These are phyloP conservation scores for Cucumis hystrix DNA, from an alignment of 306 rosid genomes.

Conservation along the genomic window DNA sequence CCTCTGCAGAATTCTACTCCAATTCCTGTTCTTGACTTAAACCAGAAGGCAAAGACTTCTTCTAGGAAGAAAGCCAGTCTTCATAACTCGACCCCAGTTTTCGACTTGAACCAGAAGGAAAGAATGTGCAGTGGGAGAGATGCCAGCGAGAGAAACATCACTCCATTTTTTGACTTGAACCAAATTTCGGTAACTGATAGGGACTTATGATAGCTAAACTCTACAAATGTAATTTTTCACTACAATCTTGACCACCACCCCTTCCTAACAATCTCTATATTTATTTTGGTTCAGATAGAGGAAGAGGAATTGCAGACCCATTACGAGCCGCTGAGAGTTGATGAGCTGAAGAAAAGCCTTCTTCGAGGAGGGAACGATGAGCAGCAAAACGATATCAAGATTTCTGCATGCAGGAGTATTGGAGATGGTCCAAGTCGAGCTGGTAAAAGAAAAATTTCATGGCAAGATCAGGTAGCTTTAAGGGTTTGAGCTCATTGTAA, in stretches of 20 bases:
- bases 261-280: not conserved
- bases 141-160: conserved; percentile 30
- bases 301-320: conserved; percentile 67
- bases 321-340: conserved; percentile 29
- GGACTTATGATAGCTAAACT: not conserved
- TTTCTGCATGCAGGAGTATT: conserved; percentile 51
- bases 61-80: conserved; percentile 31
- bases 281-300: conserved; percentile 40
- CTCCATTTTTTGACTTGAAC: conserved; percentile 80
- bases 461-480: conserved; percentile 95
- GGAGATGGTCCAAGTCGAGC: conserved; percentile 64
- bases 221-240: not conserved
- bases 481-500: conserved; percentile 47
- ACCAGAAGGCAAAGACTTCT: conserved; percentile 41
- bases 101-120: conserved; percentile 54
- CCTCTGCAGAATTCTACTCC: conserved; percentile 26
- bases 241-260: no score
- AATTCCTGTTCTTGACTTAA: conserved; percentile 41
- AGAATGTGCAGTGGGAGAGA: conserved; percentile 46
- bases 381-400: conserved; percentile 53
- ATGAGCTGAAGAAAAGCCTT: conserved; percentile 58
- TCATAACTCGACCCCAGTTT: conserved; percentile 21
- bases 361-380: conserved; percentile 44
- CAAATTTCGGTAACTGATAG: conserved; percentile 63
- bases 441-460: conserved; percentile 87